Evolutionary conservation across 441 rosid genomes (phyloP).

Genomic region (Gossypium davidsonii): DNA sequence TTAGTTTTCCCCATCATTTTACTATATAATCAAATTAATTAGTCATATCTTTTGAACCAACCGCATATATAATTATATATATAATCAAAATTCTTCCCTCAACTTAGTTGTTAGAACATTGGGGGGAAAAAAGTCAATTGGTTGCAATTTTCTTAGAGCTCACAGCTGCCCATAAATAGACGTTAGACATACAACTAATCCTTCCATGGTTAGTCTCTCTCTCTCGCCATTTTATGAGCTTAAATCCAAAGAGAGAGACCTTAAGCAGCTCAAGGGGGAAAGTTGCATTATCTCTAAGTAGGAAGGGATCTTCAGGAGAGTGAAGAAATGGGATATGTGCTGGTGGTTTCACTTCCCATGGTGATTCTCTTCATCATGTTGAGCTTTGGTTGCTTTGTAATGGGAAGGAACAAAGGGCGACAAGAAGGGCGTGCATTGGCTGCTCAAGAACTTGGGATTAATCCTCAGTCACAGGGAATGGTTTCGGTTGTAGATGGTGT

Average conservation of each 20-base stretch:
- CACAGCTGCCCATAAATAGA: background rate
- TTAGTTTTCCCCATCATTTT: background rate
- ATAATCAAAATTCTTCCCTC: background rate
- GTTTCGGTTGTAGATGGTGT: background rate
- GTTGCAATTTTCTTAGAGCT: background rate
- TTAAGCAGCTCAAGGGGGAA: background rate
- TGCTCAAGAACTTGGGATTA: constrained; percentile 8
- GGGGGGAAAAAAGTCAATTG: background rate
- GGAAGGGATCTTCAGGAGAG: background rate
- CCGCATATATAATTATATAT: background rate
- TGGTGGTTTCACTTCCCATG: constrained; percentile 11
- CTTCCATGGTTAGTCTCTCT: background rate
- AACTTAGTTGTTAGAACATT: background rate
- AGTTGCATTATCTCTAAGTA: background rate
- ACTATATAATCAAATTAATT: background rate
- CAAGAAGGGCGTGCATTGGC: constrained; percentile 14
- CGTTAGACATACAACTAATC: background rate
- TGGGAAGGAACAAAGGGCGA: constrained; percentile 17
- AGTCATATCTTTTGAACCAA: background rate
- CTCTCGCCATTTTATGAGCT: too few relatives aligned
- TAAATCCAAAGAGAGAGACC: background rate
- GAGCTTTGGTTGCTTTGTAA: constrained; percentile 1
- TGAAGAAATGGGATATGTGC: constrained; percentile 9
- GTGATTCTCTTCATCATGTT: constrained; percentile 6
- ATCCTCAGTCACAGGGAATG: background rate